These are phyloP conservation scores for Cyclocybe aegerita DNA, from an alignment of 768 basidiomycete species.

Conservation along the genomic window DNA sequence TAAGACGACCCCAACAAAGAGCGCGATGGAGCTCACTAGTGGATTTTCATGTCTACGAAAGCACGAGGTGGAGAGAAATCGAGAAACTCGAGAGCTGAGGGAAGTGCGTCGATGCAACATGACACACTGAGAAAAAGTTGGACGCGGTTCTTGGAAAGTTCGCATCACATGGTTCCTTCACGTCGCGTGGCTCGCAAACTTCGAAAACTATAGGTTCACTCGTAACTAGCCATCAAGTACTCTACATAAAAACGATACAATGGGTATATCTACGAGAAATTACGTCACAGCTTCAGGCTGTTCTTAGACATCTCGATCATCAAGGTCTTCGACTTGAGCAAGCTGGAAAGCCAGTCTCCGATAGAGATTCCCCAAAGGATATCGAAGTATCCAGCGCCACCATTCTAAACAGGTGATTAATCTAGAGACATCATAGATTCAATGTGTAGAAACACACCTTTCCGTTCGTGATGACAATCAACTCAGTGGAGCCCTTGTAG, in stretches of 20 bases:
- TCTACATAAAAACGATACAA: no score
- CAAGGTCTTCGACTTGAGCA: constrained; percentile 37
- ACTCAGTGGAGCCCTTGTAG: constrained; percentile 50
- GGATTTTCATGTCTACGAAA: constrained; percentile 53
- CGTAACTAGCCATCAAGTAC: no score
- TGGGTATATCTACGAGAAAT: no score
- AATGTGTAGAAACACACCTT: constrained; percentile 51
- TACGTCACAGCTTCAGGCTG: no score
- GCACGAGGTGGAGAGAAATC: constrained; percentile 22
- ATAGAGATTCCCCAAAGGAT: constrained; percentile 47
- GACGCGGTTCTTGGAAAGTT: no score
- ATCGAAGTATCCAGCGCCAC: constrained; percentile 40
- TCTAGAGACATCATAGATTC: no score
- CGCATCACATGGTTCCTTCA: no score
- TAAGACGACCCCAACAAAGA: not conserved
- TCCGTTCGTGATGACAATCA: constrained; percentile 56
- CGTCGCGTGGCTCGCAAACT: no score
- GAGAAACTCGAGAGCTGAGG: not conserved
- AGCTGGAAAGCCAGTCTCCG: constrained; percentile 40
- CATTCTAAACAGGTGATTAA: constrained; percentile 34
- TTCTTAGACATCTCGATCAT: constrained; percentile 18
- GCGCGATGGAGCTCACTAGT: constrained; percentile 35
- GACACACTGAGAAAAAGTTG: no score
- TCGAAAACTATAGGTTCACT: no score
- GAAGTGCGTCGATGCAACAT: not conserved